Evolutionary conservation across 495 filamentous ascomycete species (phyloP).

Genomic region (Talaromyces nanjingensis): DNA sequence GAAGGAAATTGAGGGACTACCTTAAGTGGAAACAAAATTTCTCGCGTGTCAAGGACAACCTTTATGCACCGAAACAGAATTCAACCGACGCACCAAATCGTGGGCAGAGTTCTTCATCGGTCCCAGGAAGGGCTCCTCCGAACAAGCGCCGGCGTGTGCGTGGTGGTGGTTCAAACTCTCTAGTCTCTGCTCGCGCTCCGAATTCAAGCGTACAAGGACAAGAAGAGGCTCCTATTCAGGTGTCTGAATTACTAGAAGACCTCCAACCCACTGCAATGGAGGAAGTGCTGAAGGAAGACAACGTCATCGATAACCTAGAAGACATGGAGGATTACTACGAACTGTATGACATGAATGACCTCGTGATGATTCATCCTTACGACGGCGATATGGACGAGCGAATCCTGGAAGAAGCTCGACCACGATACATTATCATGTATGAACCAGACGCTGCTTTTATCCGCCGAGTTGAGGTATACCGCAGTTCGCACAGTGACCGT

Average conservation of each 20-base stretch:
- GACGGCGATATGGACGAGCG: slow-evolving; percentile 95
- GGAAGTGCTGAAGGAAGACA: slow-evolving; percentile 60
- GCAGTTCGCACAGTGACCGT: slow-evolving; percentile 82
- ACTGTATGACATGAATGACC: slow-evolving; percentile 84
- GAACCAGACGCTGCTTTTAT: slow-evolving; percentile 96
- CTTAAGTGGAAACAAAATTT: slow-evolving; percentile 89
- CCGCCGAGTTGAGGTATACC: slow-evolving; percentile 88
- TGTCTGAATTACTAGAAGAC: slow-evolving; percentile 57
- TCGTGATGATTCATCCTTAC: slow-evolving; percentile 87
- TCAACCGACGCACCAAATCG: slow-evolving; percentile 18
- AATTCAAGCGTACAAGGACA: slow-evolving; percentile 65
- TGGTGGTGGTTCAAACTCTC: slow-evolving; percentile 60
- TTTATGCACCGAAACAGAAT: slow-evolving; percentile 43
- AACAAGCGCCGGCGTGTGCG: slow-evolving; percentile 88
- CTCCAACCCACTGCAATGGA: slow-evolving; percentile 62
- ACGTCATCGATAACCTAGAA: slow-evolving; percentile 73
- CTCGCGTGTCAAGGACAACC: slow-evolving; percentile 75
- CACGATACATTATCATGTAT: slow-evolving; percentile 97
- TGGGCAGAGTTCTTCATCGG: slow-evolving; percentile 28
- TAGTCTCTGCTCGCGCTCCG: slow-evolving; percentile 47
- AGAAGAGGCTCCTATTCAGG: slow-evolving; percentile 75
- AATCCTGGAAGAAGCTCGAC: slow-evolving; percentile 85
- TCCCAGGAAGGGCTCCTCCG: slow-evolving; percentile 60
- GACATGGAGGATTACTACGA: slow-evolving; percentile 90
- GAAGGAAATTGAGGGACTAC: slow-evolving; percentile 78